Evolutionary conservation across 768 basidiomycete genomes (phyloP), one percentile per base, ranked within the genome.

Genomic region (Nidularia sp.): DNA sequence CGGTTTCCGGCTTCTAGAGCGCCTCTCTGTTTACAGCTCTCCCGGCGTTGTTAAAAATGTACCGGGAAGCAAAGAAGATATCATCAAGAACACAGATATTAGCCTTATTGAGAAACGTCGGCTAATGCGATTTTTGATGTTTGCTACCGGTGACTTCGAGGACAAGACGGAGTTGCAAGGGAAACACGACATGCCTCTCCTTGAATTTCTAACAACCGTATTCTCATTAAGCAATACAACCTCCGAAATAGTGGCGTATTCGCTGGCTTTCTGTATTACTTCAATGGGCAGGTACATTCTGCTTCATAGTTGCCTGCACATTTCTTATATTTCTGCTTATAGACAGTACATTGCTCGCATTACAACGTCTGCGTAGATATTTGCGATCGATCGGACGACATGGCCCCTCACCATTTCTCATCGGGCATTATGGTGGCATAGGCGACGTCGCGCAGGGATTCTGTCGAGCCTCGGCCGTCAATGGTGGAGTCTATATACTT

Each of bases 391-490:
- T 83, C 13, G 94, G 95, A 2, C 78, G 91, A 32, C 98, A 97
- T 61, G 95, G 95, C 2, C 62, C 77, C 2, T 66, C 78, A 68
- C 84, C 94, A 1, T 98, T 93, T 70, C 80, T 98, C 12, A 76
- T 98, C n/a, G 93, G 93, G 0, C 93, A 97, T 58, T 98, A 97
- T 64, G 96, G 96, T 13, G 91, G 93, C 15, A 76, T 87, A 0
- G 96, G 96, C 4, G 96, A 98, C 62, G 84, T 98, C 8, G 80
- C 89, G 0, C 96, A 98, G 67, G 95, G 94, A 2, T 98, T 90
- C 60, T 86, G 83, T 62, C 90, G 94, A 12, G 82, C 88, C 18
- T 77, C 92, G 10, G 96, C 96, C 2, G 95, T 98, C 33, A 75
- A 73, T 46, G 87, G 89, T 13, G 81, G 73, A 0, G 82, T 85